Evolutionary conservation across 257 asterid genomes (phyloP), one percentile per base, ranked within the genome.

Genomic region (Petrea volubilis): DNA sequence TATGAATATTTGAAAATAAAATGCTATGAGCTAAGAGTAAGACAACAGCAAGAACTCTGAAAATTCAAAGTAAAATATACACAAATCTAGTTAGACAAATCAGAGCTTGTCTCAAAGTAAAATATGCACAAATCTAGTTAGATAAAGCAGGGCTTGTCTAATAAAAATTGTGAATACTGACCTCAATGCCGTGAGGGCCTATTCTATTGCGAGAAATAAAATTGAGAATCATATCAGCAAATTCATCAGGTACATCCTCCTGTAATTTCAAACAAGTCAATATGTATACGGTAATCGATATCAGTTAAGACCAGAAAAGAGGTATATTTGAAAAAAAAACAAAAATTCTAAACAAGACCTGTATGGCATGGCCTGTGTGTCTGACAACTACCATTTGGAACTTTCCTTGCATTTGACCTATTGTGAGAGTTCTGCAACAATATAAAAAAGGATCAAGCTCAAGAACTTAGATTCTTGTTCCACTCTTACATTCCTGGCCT

Each of bases 371-470:
- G 67, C 98, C 99, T 3, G 98, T 90, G 77, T 91, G 96, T 71
- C 96, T 80, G 68, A 95, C 96, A 0, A 94, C 96, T 50, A 91
- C 95, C 99, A 91, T 91, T 84, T 91, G 99, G 75, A 89, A 94
- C 82, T 91, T 94, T 12, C 99, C 99, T 89, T 91, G 97, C 97
- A 91, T 88, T 82, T 91, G 97, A 75, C 99, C 97, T 33, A 94
- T 94, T 18, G 96, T 94, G 67, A 94, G 97, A 75, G 97, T 71
- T 87, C 99, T 95, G 90, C 52, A 20, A 74, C 65, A 63, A 65
- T 9, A 53, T 43, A 74, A 57, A 31, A 43, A 38, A 46, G 68
- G 34, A 70, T 43, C 64, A 72, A 34, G 25, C 13, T 25, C 44
- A 72, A 34, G 43, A 28, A 74, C 52, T 20, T 14, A 44, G n/a